These are phyloP conservation scores for Diphasiastrum complanatum DNA, from an alignment of 83 land plant genomes.

Conservation along the genomic window DNA sequence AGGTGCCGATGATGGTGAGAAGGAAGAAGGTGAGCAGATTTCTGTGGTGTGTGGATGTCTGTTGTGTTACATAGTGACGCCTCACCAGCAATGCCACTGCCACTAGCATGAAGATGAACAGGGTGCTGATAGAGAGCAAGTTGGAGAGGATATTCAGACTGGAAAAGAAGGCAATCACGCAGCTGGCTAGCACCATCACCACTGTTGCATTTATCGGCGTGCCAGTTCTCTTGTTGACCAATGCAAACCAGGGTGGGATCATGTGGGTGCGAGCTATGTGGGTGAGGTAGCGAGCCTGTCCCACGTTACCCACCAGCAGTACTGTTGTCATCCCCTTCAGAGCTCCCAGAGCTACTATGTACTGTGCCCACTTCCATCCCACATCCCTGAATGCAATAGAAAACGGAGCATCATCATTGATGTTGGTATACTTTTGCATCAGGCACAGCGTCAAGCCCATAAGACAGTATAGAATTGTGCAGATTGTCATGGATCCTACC, in stretches of 20 bases:
- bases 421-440: background rate
- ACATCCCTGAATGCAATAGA: background rate
- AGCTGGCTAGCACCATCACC: background rate
- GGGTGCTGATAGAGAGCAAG: too few relatives aligned
- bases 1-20: too few relatives aligned
- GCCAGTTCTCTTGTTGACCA: background rate
- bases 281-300: constrained; percentile 3
- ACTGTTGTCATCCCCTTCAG: too few relatives aligned
- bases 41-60: background rate
- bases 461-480: too few relatives aligned
- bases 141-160: constrained; percentile 5
- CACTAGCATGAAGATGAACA: too few relatives aligned
- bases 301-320: too few relatives aligned
- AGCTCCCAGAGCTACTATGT: constrained; percentile 12
- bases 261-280: constrained; percentile 15
- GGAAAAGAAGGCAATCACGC: constrained; percentile 5
- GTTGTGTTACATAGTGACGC: too few relatives aligned
- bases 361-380: constrained; percentile 14
- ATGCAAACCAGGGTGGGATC: constrained; percentile 14
- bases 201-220: constrained; percentile 4
- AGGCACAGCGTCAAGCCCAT: constrained; percentile 9
- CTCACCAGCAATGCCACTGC: too few relatives aligned
- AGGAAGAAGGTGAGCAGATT: background rate
- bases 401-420: constrained; percentile 8
- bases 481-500: too few relatives aligned